Conservation (phyloP, 2,329 filamentous ascomycete species). For the Diplodia mutila region DNA sequence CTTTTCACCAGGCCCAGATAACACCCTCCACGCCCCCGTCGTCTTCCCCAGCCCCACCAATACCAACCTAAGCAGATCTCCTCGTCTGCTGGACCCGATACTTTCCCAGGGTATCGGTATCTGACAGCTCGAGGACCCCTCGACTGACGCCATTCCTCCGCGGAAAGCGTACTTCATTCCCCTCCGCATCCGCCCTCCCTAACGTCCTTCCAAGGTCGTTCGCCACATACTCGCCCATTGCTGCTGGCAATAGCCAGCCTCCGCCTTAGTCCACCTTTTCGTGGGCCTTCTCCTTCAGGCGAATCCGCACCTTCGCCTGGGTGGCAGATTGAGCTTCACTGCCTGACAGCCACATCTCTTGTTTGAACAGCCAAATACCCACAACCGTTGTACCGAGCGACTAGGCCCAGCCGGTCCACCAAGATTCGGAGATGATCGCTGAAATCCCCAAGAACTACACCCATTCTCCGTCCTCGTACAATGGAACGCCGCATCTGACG, state of each 20-base stretch:
- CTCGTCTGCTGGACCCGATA: conserved; percentile 86
- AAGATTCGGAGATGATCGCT: conserved; percentile 74
- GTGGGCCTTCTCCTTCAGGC: conserved; percentile 98
- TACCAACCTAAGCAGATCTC: conserved; percentile 58
- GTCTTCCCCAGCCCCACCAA: conserved; percentile 33
- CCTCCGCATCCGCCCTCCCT: conserved; percentile 85
- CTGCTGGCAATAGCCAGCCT: conserved; percentile 89
- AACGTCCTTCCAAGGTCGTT: conserved; percentile 77
- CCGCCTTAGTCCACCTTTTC: conserved; percentile 56
- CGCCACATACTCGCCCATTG: conserved; percentile 53
- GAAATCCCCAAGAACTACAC: conserved; percentile 80
- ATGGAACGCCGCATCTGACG: conserved; percentile 84
- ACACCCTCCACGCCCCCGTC: conserved; percentile 57
- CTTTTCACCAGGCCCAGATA: conserved; percentile 64
- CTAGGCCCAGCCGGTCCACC: conserved; percentile 14
- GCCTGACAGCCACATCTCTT: conserved; percentile 33
- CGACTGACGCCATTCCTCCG: conserved; percentile 84
- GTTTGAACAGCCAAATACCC: not conserved
- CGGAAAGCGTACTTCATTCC: conserved; percentile 80
- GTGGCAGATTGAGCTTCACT: conserved; percentile 95
- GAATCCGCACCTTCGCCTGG: conserved; percentile 94
- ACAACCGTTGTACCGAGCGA: conserved; percentile 2
- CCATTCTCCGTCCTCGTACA: conserved; percentile 74
- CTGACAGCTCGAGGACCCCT: conserved; percentile 66
- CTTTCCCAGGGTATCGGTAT: conserved; percentile 81